Evolutionary conservation across 352 stramenopile species (phyloP).

Genomic region (Thalassiosira mediterranea): DNA sequence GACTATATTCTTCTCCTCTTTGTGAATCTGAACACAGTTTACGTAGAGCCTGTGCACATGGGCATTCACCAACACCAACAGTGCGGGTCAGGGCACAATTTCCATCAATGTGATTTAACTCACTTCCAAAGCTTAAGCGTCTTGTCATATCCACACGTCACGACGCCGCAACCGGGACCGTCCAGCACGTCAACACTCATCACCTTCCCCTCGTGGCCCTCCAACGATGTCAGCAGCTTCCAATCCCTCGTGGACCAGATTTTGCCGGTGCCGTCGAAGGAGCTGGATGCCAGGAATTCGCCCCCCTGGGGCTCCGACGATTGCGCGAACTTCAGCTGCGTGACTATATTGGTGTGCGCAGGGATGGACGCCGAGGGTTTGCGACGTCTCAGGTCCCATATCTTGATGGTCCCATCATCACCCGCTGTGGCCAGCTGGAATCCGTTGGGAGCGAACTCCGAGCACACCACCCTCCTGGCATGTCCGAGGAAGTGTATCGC

Average conservation of each 20-base stretch:
- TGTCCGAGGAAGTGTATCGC: conserved; percentile 89
- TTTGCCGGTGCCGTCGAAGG: conserved; percentile 94
- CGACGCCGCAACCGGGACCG: conserved; percentile 45
- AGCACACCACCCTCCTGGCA: conserved; percentile 92
- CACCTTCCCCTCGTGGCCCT: conserved; percentile 94
- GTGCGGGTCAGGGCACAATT: too few relatives aligned
- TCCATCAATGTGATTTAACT: too few relatives aligned
- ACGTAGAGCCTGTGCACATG: too few relatives aligned
- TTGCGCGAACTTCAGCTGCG: conserved; percentile 87
- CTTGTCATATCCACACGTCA: conserved; percentile 83
- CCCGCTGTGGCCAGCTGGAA: conserved; percentile 92
- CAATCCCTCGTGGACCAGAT: conserved; percentile 94
- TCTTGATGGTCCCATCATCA: conserved; percentile 94
- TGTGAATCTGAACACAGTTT: too few relatives aligned
- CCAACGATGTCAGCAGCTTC: conserved; percentile 87
- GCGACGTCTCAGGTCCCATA: conserved; percentile 94
- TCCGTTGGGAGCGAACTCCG: conserved; percentile 93
- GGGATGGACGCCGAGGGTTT: conserved; percentile 92
- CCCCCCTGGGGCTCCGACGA: conserved; percentile 45
- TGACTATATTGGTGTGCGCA: conserved; percentile 94
- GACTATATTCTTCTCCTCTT: too few relatives aligned
- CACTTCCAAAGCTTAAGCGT: conserved; percentile 83
- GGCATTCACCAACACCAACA: too few relatives aligned
- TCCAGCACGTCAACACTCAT: conserved; percentile 91
- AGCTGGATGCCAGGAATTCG: conserved; percentile 90